Conservation (phyloP, 2,329 filamentous ascomycete genomes). For the Pseudopithomyces maydicus region DNA sequence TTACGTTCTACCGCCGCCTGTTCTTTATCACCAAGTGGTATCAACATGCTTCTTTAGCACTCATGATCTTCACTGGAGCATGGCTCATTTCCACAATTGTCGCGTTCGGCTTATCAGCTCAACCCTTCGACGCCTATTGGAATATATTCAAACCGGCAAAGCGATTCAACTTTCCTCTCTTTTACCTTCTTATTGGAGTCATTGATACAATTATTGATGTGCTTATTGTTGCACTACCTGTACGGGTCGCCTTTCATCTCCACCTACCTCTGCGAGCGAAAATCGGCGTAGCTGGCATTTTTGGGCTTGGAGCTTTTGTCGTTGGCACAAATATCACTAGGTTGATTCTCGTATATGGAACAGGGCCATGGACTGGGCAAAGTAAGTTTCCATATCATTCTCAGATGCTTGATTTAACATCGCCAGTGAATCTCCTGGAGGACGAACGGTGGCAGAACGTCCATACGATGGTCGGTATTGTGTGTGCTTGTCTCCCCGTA, state of each 20-base stretch:
- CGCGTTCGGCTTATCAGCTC: background rate
- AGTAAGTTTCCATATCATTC: too few relatives aligned
- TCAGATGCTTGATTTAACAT: too few relatives aligned
- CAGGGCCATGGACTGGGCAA: background rate
- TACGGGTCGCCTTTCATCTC: background rate
- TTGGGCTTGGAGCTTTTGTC: background rate
- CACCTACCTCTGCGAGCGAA: background rate
- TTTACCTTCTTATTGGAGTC: background rate
- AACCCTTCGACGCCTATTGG: constrained; percentile 4
- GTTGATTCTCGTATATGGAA: background rate
- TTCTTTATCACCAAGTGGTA: constrained; percentile 11
- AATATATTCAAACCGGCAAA: background rate
- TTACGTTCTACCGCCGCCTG: constrained; percentile 23
- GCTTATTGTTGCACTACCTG: background rate
- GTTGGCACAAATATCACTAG: background rate
- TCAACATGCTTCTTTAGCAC: background rate
- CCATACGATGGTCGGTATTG: background rate
- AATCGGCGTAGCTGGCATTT: background rate
- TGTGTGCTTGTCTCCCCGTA: constrained; percentile 2
- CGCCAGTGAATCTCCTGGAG: too few relatives aligned
- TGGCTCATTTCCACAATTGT: constrained; percentile 6
- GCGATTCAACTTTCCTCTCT: constrained; percentile 1
- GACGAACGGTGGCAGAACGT: background rate
- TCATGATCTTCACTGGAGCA: constrained; percentile 2
- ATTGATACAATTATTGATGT: background rate